phyloP scores from a whole-genome alignment of 2,329 filamentous ascomycete genomes.

The Diaporthe citri region DNA sequence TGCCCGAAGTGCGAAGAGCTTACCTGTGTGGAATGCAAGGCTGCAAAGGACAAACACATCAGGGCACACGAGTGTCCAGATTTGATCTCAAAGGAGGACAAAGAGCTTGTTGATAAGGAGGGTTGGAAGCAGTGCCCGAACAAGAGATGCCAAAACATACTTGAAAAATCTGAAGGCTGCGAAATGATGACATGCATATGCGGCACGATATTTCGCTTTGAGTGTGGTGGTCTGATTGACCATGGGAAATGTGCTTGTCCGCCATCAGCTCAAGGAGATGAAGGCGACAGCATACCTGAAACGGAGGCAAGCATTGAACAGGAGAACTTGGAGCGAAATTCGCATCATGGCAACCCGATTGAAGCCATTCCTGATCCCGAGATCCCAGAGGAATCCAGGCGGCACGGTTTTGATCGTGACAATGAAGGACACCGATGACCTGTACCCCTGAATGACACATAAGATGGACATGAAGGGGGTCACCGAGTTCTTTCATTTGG shows the following conservation, averaged over 20 bases:
- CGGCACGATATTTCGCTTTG: background rate
- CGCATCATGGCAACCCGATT: too few relatives aligned
- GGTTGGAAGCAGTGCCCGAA: background rate
- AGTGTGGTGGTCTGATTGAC: background rate
- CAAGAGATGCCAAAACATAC: background rate
- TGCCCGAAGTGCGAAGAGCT: background rate
- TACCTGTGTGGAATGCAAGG: background rate
- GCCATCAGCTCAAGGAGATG: too few relatives aligned
- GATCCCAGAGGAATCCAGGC: too few relatives aligned
- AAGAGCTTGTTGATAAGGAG: background rate
- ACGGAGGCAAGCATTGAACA: background rate
- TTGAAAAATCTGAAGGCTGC: background rate
- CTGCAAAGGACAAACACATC: background rate
- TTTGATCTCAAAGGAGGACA: background rate
- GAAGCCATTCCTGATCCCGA: too few relatives aligned
- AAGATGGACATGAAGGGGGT: background rate
- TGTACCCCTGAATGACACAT: background rate
- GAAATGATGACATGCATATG: background rate
- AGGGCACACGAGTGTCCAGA: background rate
- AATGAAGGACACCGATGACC: background rate
- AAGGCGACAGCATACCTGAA: too few relatives aligned
- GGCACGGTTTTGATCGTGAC: background rate
- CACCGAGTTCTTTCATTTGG: background rate
- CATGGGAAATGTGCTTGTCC: background rate
- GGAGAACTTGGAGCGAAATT: too few relatives aligned